Evolutionary conservation across 1,284 basidiomycete species (phyloP).

Genomic region (Apiotrichum sp.): DNA sequence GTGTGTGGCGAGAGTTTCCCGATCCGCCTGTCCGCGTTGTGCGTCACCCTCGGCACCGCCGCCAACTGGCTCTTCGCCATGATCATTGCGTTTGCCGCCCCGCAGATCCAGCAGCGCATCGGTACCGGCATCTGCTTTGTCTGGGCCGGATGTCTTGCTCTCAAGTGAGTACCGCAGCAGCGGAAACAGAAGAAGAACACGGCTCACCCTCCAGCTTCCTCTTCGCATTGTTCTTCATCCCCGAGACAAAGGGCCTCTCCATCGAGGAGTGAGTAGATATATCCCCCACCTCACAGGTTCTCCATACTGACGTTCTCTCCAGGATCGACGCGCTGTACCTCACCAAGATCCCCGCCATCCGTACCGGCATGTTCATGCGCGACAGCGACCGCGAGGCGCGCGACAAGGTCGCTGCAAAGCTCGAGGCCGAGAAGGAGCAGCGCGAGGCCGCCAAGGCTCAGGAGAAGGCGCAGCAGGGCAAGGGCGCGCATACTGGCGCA

Average conservation of each 20-base stretch:
- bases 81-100: conserved; percentile 45
- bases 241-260: conserved; percentile 43
- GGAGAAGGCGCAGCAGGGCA: too few relatives aligned
- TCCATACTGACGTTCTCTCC: too few relatives aligned
- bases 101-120: conserved; percentile 43
- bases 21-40: conserved; percentile 42
- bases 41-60: conserved; percentile 46
- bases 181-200: too few relatives aligned
- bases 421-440: too few relatives aligned
- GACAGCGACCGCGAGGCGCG: not conserved
- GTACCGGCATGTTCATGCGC: conserved; percentile 19
- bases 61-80: conserved; percentile 48
- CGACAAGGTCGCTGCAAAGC: too few relatives aligned
- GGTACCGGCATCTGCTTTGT: conserved; percentile 44
- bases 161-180: not conserved
- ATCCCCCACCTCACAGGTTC: too few relatives aligned
- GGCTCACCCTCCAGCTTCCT: conserved; percentile 8
- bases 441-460: too few relatives aligned
- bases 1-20: conserved; percentile 49
- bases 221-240: conserved; percentile 47
- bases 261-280: conserved; percentile 32
- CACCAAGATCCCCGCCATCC: conserved; percentile 38
- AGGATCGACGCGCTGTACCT: conserved; percentile 45
- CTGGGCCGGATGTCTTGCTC: conserved; percentile 44
- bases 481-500: too few relatives aligned